A percentile compares a stretch with the other conserved stretches of the same genome.
phyloP scores from a whole-genome alignment of 2,329 filamentous ascomycete genomes.

The Sphaerostilbella broomeana region DNA sequence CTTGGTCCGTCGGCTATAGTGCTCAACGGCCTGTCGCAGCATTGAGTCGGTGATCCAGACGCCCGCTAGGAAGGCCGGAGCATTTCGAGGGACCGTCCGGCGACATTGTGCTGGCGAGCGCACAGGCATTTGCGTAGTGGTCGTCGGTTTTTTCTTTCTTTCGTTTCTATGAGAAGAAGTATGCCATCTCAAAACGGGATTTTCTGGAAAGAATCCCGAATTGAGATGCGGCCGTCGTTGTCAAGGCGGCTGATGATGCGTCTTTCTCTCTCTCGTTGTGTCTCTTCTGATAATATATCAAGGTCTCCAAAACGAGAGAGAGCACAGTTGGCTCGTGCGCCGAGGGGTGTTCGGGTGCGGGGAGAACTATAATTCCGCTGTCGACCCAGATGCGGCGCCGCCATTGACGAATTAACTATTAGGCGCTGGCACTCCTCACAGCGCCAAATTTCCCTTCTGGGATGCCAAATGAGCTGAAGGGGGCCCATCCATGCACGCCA shows the following conservation, averaged over 20 bases:
- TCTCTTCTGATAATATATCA: too few relatives aligned
- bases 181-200: too few relatives aligned
- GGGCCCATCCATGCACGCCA: slow-evolving; percentile 11
- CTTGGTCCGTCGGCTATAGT: slow-evolving; percentile 20
- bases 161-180: too few relatives aligned
- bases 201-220: too few relatives aligned
- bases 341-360: not conserved
- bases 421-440: too few relatives aligned
- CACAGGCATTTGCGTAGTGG: slow-evolving; percentile 26
- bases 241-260: too few relatives aligned
- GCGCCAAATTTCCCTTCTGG: slow-evolving; percentile 8
- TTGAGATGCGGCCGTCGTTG: too few relatives aligned
- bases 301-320: too few relatives aligned
- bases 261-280: too few relatives aligned
- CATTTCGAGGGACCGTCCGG: slow-evolving; percentile 18
- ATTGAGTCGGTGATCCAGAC: slow-evolving; percentile 29
- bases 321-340: too few relatives aligned
- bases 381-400: not conserved
- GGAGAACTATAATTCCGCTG: slow-evolving; percentile 10
- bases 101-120: slow-evolving; percentile 23
- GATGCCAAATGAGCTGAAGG: slow-evolving; percentile 12
- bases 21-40: slow-evolving; percentile 28
- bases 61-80: slow-evolving; percentile 18
- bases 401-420: slow-evolving; percentile 1
- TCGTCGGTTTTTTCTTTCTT: too few relatives aligned